These are phyloP conservation scores for Amyloporia xantha DNA, from an alignment of 768 basidiomycete genomes.

Conservation along the genomic window DNA sequence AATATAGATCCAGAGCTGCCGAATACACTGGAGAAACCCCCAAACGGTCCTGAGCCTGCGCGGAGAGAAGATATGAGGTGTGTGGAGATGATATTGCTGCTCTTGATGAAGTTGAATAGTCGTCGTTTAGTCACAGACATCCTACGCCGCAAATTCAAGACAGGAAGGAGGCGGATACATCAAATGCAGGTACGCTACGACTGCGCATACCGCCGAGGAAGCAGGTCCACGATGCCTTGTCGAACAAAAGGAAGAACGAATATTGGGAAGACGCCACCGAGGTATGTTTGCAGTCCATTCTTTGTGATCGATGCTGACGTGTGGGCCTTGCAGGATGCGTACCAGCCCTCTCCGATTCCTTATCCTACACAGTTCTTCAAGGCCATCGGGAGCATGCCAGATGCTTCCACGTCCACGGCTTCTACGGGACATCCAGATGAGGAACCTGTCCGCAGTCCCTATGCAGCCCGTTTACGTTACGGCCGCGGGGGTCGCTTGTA, in stretches of 20 bases:
- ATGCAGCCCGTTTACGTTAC: conserved; percentile 62
- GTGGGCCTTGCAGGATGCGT: conserved; percentile 49
- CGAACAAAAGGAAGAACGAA: conserved; percentile 60
- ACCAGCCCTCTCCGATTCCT: conserved; percentile 55
- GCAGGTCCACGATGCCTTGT: conserved; percentile 58
- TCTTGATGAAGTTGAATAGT: too few relatives aligned
- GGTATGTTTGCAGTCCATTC: conserved; percentile 35
- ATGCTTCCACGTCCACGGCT: conserved; percentile 22
- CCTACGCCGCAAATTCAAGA: too few relatives aligned
- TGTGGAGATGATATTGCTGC: too few relatives aligned
- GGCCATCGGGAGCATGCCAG: conserved; percentile 38
- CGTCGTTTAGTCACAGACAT: too few relatives aligned
- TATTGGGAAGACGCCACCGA: conserved; percentile 87
- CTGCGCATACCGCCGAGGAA: too few relatives aligned
- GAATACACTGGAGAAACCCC: too few relatives aligned
- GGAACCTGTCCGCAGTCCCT: conserved; percentile 26
- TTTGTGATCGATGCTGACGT: not conserved
- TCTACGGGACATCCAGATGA: conserved; percentile 17
- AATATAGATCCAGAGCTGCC: too few relatives aligned
- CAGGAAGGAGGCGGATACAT: too few relatives aligned
- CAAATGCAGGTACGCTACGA: too few relatives aligned
- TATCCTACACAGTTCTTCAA: conserved; percentile 64
- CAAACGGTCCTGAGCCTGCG: too few relatives aligned
- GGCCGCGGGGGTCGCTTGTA: conserved; percentile 79
- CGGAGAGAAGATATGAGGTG: too few relatives aligned